Evolutionary conservation across 768 basidiomycete genomes (phyloP).

Genomic region (Suillus brevipes): DNA sequence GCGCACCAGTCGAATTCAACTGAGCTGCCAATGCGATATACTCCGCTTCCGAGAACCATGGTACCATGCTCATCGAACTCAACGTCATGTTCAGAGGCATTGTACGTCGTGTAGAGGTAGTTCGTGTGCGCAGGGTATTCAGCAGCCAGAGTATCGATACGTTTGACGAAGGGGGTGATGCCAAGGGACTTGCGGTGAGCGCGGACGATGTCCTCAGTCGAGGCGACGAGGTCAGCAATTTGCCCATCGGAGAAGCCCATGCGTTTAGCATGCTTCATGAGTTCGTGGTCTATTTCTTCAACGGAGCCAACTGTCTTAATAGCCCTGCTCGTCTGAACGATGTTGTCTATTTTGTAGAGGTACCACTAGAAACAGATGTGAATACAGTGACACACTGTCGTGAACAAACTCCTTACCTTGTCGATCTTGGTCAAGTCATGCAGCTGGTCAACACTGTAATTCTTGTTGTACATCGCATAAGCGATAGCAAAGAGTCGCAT

Average conservation of each 20-base stretch:
- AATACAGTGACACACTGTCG: not conserved
- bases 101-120: conserved; percentile 99
- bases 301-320: conserved; percentile 72
- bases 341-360: conserved; percentile 98
- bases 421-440: conserved; percentile 98
- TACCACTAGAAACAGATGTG: conserved; percentile 67
- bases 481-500: conserved; percentile 96
- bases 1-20: conserved; percentile 99
- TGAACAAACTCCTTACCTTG: conserved; percentile 55
- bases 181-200: conserved; percentile 82
- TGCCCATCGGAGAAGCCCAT: conserved; percentile 96
- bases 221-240: conserved; percentile 77
- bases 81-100: conserved; percentile 93
- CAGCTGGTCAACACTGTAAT: conserved; percentile 85
- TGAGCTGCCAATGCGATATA: conserved; percentile 96
- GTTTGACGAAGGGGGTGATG: conserved; percentile 96
- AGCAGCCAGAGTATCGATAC: conserved; percentile 97
- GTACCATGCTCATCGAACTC: conserved; percentile 95
- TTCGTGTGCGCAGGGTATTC: conserved; percentile 99
- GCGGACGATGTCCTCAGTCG: conserved; percentile 78
- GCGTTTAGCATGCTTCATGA: conserved; percentile 85
- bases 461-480: conserved; percentile 94
- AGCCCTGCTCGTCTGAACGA: conserved; percentile 81
- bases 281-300: conserved; percentile 65
- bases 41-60: conserved; percentile 98